Evolutionary conservation across 306 rosid genomes (phyloP), one percentile per base, ranked within the genome.

Genomic region (Lagenaria siceraria): DNA sequence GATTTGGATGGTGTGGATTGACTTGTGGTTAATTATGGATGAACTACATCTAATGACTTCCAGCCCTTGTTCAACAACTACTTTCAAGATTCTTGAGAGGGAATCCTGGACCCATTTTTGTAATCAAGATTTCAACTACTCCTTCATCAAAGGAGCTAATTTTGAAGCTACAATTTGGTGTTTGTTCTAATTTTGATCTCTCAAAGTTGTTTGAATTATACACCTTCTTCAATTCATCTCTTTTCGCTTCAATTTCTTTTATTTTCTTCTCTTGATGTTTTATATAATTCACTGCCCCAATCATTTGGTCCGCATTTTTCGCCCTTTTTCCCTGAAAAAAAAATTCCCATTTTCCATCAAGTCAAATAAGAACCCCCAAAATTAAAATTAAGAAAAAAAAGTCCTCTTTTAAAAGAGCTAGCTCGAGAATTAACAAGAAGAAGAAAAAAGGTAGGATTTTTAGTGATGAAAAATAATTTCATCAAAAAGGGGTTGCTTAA

Each of bases 301-400:
- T 84, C 79, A 90, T 78, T 77, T 89, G 92, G 71, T 92, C 93
- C 1, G 92, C 82, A n/a, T n/a, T n/a, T 78, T 81, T 73, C 31
- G 97, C 90, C 76, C 97, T 91, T 77, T 90, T 92, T 79, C 97
- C 97, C 97, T n/a, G n/a, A n/a, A n/a, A n/a, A n/a, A n/a, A n/a
- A n/a, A n/a, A n/a, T n/a, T n/a, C n/a, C n/a, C n/a, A n/a, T n/a
- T n/a, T n/a, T n/a, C n/a, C n/a, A n/a, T n/a, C n/a, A n/a, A n/a
- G n/a, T n/a, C n/a, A n/a, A n/a, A n/a, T n/a, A n/a, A n/a, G n/a
- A n/a, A n/a, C n/a, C n/a, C n/a, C n/a, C n/a, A n/a, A n/a, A n/a
- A n/a, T 92, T 33, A 33, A 33, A 33, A 43, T 29, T 29, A 46
- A 46, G 0, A 46, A 4, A 46, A 46, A 42, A 3, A 46, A 40